Evolutionary conservation across 2,329 filamentous ascomycete genomes (phyloP), one percentile per base, ranked within the genome.

Genomic region (Magnaporthales sp.): DNA sequence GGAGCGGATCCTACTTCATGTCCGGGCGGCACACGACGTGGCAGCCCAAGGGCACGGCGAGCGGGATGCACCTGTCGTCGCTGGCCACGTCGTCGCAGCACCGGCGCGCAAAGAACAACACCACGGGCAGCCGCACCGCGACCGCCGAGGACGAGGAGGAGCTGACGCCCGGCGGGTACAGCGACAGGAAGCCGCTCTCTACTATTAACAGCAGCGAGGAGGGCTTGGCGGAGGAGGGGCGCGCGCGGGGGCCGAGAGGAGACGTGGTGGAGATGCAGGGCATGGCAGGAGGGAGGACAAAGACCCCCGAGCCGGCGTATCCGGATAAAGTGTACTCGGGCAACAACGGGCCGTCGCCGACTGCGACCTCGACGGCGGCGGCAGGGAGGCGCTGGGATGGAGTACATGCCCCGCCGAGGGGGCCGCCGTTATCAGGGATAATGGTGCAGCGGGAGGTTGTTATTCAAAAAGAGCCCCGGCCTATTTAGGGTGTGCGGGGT

Each of bases 191-290:
- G 61, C 24, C 61, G 29, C 29, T 31, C 27, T 22, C 30, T 13
- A 63, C 22, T n/a, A 27, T 24, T n/a, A 26, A 32, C 61, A 63
- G 61, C 61, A 63, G 13, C 13, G 30, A 22, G n/a, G 61, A 63
- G 19, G 29, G 26, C n/a, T 2, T 19, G 32, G 32, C 32, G 32
- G 32, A 38, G 32, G 32, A 38, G 32, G 32, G 32, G 13, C 32
- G 32, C 6, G 32, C 5, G 13, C 15, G 6, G 19, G 15, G 61
- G 61, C 30, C 29, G 27, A 32, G 13, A 29, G n/a, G 32, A 6
- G 11, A 60, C 8, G 26, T 38, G n/a, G n/a, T 38, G n/a, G 61
- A 63, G 61, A 63, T 63, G 61, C 61, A 63, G n/a, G 29, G 61
- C 29, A n/a, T 38, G 11, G 29, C 13, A 8, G 61, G 32, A 19